A percentile compares a stretch with the other conserved stretches of the same genome.
These are phyloP conservation scores for Kwoniella shivajii DNA, from an alignment of 1,284 basidiomycete species.

Conservation along the genomic window DNA sequence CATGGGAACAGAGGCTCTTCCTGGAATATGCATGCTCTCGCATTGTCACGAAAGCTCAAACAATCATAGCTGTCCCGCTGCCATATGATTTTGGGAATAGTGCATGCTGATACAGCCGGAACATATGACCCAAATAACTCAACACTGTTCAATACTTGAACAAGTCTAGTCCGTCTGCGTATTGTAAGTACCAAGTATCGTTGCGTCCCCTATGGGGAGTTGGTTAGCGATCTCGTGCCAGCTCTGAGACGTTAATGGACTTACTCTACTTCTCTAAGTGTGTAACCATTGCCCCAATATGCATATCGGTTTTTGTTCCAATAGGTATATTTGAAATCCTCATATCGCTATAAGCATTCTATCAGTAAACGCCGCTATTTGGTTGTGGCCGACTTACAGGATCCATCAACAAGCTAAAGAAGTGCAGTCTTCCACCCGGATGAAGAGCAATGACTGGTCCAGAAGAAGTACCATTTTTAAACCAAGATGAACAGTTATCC, in stretches of 20 bases:
- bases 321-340: conserved; percentile 16
- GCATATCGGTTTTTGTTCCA: conserved; percentile 15
- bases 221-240: neutral
- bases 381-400: neutral
- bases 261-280: conserved; percentile 13
- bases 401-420: conserved; percentile 14
- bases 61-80: no score
- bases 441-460: conserved; percentile 17
- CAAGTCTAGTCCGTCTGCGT: conserved; percentile 6
- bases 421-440: conserved; percentile 14
- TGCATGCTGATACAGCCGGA: neutral
- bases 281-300: conserved; percentile 12
- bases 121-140: neutral
- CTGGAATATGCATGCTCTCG: neutral
- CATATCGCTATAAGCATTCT: conserved; percentile 6
- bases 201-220: conserved; percentile 4
- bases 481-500: conserved; percentile 16
- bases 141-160: conserved; percentile 1
- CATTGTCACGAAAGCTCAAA: no score
- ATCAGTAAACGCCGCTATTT: neutral
- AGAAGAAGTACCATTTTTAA: conserved; percentile 9
- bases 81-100: no score
- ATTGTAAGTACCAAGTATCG: conserved; percentile 14
- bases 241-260: neutral
- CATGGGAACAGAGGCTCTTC: neutral